phyloP scores from a whole-genome alignment of 2,329 filamentous ascomycete genomes.

The Arthrinium puccinioides region DNA sequence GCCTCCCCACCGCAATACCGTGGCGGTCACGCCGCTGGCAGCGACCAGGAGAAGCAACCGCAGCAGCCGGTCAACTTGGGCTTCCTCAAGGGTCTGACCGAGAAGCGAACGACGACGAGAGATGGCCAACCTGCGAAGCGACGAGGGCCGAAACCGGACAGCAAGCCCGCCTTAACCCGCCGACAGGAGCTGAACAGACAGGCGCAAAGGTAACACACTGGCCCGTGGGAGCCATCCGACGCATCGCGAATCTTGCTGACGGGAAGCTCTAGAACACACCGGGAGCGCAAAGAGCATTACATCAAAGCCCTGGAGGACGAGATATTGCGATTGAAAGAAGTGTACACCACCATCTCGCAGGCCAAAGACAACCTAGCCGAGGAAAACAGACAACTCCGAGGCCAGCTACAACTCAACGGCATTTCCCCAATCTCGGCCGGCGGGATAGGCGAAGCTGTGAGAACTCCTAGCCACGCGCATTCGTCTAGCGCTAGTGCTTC shows the following conservation, averaged over 20 bases:
- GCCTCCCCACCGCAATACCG: slow-evolving; percentile 31
- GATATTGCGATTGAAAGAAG: slow-evolving; percentile 79
- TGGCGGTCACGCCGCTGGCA: slow-evolving; percentile 5
- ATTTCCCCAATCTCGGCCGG: slow-evolving; percentile 27
- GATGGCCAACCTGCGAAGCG: slow-evolving; percentile 84
- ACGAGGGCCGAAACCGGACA: slow-evolving; percentile 91
- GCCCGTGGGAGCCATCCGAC: not conserved
- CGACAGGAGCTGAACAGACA: slow-evolving; percentile 92
- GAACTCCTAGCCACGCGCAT: slow-evolving; percentile 40
- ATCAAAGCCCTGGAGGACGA: slow-evolving; percentile 92
- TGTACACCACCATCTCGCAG: slow-evolving; percentile 64
- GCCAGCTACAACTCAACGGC: slow-evolving; percentile 46
- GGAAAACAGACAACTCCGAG: slow-evolving; percentile 71
- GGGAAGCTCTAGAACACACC: slow-evolving; percentile 65
- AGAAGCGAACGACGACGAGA: slow-evolving; percentile 70
- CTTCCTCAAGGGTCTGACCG: slow-evolving; percentile 60
- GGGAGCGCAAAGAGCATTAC: slow-evolving; percentile 92
- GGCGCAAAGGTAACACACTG: slow-evolving; percentile 86
- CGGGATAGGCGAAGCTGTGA: slow-evolving; percentile 33
- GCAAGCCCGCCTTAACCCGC: slow-evolving; percentile 85
- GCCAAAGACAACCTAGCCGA: slow-evolving; percentile 70
- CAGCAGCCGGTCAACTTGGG: slow-evolving; percentile 43
- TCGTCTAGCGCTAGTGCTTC: slow-evolving; percentile 51
- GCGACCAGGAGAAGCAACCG: slow-evolving; percentile 22
- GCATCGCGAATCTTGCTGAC: slow-evolving; percentile 7